Base-by-base conservation (phyloP, 83 land plant species). In the Thuja plicata region DNA sequence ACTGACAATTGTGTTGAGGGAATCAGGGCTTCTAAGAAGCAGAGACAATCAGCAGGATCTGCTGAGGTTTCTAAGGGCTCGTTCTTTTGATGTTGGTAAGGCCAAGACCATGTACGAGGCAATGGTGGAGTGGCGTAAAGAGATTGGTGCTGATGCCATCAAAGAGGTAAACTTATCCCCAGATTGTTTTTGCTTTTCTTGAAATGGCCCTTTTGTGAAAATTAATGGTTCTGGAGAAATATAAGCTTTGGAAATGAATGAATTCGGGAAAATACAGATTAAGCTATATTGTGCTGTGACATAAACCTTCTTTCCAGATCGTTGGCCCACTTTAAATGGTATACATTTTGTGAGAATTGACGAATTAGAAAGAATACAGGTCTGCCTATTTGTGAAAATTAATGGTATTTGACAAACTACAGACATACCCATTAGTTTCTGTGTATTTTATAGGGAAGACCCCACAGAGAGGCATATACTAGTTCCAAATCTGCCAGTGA, bases 21-120 rank as follows among this genome's bases (percentile, higher is more conserved):
- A 87, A 27, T 40, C 90, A 13, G 87, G 91, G n/a, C 55, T 91
- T 17, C 84, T 91, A 3, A 60, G 91, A 41, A 86, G 74, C 70
- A 41, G 66, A 19, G 87, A 85, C 43, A 70, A 80, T 11, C 91
- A 92, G 8, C 70, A 74, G n/a, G 85, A 85, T 78, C 90, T 92
- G 88, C 35, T 92, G 27, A 83, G 93, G 21, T 92, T 89, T 86
- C 55, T 92, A 55, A 81, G 89, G 57, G 93, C 93, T 87, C 91
- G 93, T n/a, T 85, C 88, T 50, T 91, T 92, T 45, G 93, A 92
- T 71, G 85, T 92, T 40, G 77, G 84, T 1, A 92, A 92, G 78
- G 93, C 93, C 16, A 90, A 86, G 90, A 54, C 87, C 50, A 92
- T 92, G 93, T 92, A 70, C 27, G 90, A 91, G 87, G 87, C 93